Percentiles rank a stretch among this genome's conserved stretches.
phyloP scores from a whole-genome alignment of 164 flowering plant genomes.

The Magnolia officinalis region DNA sequence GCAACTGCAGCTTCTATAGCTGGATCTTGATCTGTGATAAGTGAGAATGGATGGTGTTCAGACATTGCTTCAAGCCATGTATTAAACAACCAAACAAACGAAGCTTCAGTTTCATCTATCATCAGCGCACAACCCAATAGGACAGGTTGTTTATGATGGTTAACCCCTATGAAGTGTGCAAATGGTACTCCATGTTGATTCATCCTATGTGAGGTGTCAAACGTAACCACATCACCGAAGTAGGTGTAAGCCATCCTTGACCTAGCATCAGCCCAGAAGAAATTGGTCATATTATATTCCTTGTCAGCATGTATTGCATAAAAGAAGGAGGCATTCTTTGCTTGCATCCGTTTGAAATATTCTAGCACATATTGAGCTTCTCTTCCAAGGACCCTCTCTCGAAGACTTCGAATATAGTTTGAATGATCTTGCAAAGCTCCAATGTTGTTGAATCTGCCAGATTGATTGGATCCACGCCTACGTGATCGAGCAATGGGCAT shows the following conservation, averaged over 20 bases:
- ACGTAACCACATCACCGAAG: slow-evolving; percentile 56
- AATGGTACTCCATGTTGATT: slow-evolving; percentile 49
- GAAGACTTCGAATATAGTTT: slow-evolving; percentile 7
- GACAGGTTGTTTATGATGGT: slow-evolving; percentile 55
- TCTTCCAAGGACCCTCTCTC: slow-evolving; percentile 53
- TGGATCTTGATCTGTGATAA: slow-evolving; percentile 49
- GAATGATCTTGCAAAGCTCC: slow-evolving; percentile 27
- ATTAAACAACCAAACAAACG: slow-evolving; percentile 57
- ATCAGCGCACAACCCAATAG: slow-evolving; percentile 64
- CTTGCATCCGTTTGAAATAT: slow-evolving; percentile 62
- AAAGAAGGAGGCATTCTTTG: slow-evolving; percentile 58
- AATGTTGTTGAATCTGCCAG: slow-evolving; percentile 31
- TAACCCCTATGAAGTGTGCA: slow-evolving; percentile 52
- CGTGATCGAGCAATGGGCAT: slow-evolving; percentile 21
- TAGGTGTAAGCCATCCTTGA: slow-evolving; percentile 50
- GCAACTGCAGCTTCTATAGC: slow-evolving; percentile 44
- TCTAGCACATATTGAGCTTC: slow-evolving; percentile 63
- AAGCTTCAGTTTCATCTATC: slow-evolving; percentile 51
- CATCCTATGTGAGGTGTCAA: slow-evolving; percentile 43
- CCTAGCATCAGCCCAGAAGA: slow-evolving; percentile 66
- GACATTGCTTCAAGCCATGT: slow-evolving; percentile 62
- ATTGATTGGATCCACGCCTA: slow-evolving; percentile 25
- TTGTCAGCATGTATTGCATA: slow-evolving; percentile 69
- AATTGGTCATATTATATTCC: slow-evolving; percentile 53
- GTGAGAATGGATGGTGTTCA: slow-evolving; percentile 40